Base-by-base conservation (phyloP, 768 basidiomycete species). In the Artomyces pyxidatus region DNA sequence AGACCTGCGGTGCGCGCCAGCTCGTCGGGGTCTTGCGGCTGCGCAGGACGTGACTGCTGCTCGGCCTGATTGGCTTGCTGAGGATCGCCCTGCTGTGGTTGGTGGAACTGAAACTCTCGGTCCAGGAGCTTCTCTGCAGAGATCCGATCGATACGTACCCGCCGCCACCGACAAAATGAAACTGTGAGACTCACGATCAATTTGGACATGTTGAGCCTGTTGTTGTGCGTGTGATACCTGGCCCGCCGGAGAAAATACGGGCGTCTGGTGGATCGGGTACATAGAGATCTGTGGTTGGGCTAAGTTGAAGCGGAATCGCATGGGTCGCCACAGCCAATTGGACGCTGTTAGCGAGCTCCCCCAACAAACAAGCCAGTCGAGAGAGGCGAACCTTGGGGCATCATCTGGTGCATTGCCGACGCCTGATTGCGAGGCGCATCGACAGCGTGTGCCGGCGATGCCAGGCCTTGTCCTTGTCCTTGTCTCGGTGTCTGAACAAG, bases 1-100 rank as follows among this genome's bases (percentile, higher is more conserved):
- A 81, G 68, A 8, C 80, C 88, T 10, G 92, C 92, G 7, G 88
- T 85, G 25, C 78, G 76, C 2, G 91, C 84, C 40, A 95, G 80
- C 40, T 88, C 83, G 56, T 92, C 88, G 2, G 67, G 68, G 16
- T 81, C 78, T 28, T 65, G 55, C 7, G 58, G 29, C 19, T 47
- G 51, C 16, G 51, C 19, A 35, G 39, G 37, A 25, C 49, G 47
- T 27, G 42, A 40, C 40, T 30, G 50, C 28, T 47, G 52, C 51
- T 30, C 44, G 22, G 23, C 35, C 35, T 27, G 41, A 32, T 17
- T 25, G 17, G 14, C 44, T 27, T 19, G 48, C 16, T 35, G 44
- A 12, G 48, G 3, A 23, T 42, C 28, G 29, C 28, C 49, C 40
- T 58, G 55, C 32, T 37, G 39, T 38, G 39, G 32, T 50, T 61